Conservation (phyloP, 2,329 filamentous ascomycete species). For the Venturiaceae sp. region DNA sequence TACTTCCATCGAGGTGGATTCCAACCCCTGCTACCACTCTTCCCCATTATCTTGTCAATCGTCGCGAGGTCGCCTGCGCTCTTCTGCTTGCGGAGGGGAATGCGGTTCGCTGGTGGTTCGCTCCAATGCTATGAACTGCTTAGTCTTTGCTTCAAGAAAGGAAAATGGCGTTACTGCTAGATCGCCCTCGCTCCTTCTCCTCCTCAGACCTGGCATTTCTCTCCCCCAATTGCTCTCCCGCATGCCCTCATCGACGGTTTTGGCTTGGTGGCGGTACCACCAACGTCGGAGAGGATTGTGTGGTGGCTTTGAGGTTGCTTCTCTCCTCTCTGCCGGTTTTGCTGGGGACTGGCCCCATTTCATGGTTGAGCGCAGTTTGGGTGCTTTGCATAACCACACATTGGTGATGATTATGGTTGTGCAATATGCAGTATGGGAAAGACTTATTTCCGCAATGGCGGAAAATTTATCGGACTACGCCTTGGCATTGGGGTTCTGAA, state of each 20-base stretch:
- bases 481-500: neutral
- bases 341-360: neutral
- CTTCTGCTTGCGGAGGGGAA: neutral
- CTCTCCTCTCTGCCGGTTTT: neutral
- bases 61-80: neutral
- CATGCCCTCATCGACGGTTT: too few species aligned
- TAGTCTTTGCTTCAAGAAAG: neutral
- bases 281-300: neutral
- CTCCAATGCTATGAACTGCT: neutral
- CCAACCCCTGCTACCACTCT: neutral
- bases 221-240: too few species aligned
- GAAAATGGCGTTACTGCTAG: neutral
- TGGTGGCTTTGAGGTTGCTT: neutral
- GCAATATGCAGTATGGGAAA: neutral
- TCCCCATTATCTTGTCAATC: neutral
- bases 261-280: neutral
- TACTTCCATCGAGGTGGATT: neutral
- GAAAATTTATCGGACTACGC: neutral
- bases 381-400: neutral
- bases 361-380: neutral
- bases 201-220: neutral
- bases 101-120: neutral
- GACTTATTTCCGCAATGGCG: neutral
- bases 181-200: neutral
- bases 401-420: neutral